phyloP scores from a whole-genome alignment of 192 early-diverging fungal genomes.

The Powellomyces hirtus region DNA sequence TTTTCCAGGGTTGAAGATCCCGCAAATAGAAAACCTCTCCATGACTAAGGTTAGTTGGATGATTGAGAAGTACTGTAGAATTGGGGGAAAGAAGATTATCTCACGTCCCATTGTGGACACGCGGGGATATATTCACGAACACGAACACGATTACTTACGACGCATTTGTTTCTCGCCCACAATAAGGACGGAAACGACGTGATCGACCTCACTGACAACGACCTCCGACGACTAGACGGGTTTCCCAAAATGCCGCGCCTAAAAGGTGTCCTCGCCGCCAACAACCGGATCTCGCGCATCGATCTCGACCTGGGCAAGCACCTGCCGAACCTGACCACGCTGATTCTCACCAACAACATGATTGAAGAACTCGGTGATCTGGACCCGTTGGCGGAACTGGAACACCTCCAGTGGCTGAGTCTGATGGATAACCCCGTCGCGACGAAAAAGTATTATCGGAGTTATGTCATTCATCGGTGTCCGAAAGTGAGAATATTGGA shows the following conservation, averaged over 20 bases:
- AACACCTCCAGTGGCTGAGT: conserved; percentile 58
- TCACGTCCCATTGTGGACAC: not conserved
- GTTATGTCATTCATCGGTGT: conserved; percentile 74
- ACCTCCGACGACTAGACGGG: conserved; percentile 77
- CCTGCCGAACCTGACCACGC: conserved; percentile 73
- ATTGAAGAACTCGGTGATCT: conserved; percentile 83
- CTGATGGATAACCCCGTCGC: conserved; percentile 88
- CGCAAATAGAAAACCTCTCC: conserved; percentile 91
- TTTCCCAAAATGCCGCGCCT: conserved; percentile 83
- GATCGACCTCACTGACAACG: conserved; percentile 92
- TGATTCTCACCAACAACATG: conserved; percentile 87
- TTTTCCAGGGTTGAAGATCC: conserved; percentile 77
- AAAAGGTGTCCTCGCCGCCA: conserved; percentile 69
- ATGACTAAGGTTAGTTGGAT: conserved; percentile 88
- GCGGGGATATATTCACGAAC: not conserved
- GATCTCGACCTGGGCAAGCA: conserved; percentile 62
- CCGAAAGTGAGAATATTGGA: conserved; percentile 80
- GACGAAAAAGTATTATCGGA: conserved; percentile 76
- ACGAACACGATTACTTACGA: conserved; percentile 3
- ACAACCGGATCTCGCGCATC: conserved; percentile 87
- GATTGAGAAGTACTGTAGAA: no score
- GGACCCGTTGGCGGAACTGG: conserved; percentile 60
- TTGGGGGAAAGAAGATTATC: not conserved
- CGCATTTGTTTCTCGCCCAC: no score
- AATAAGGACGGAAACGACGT: conserved; percentile 84